These are phyloP conservation scores for Fusarium albosuccineum DNA, from an alignment of 2,329 filamentous ascomycete species.

Conservation along the genomic window DNA sequence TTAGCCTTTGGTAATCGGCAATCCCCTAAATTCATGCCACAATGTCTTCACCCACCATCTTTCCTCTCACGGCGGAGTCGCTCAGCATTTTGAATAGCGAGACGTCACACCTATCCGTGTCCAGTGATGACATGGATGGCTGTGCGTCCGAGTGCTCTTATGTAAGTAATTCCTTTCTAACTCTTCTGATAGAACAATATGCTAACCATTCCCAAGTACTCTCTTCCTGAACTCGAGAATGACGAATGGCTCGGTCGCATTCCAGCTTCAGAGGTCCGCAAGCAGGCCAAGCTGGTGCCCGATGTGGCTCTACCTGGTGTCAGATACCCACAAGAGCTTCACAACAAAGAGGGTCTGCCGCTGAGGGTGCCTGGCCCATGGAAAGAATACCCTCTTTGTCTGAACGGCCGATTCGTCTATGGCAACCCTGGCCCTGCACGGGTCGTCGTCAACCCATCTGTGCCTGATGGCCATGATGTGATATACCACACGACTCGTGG, in stretches of 20 bases:
- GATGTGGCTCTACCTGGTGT: background rate
- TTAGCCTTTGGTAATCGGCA: too few species aligned
- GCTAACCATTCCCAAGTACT: constrained; percentile 7
- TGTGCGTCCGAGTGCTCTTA: constrained; percentile 21
- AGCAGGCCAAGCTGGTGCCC: constrained; percentile 18
- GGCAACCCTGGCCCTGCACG: constrained; percentile 23
- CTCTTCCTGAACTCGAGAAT: background rate
- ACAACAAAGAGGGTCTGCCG: constrained; percentile 15
- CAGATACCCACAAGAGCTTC: constrained; percentile 9
- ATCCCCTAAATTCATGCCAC: background rate
- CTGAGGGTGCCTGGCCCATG: constrained; percentile 10
- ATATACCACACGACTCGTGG: constrained; percentile 6
- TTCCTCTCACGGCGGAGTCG: background rate
- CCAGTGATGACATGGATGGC: constrained; percentile 10
- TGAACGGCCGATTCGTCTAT: constrained; percentile 12
- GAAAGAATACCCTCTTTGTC: constrained; percentile 22
- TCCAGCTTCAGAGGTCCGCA: constrained; percentile 16
- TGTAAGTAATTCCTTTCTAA: background rate
- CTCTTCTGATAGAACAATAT: background rate
- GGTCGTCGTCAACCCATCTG: constrained; percentile 9
- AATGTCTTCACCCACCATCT: background rate
- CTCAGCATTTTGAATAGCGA: constrained; percentile 5
- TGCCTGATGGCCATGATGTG: constrained; percentile 1
- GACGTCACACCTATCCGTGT: background rate
- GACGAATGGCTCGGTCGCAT: constrained; percentile 23